Base-by-base conservation (phyloP, 495 filamentous ascomycete species). In the Penicillium chermesinum region DNA sequence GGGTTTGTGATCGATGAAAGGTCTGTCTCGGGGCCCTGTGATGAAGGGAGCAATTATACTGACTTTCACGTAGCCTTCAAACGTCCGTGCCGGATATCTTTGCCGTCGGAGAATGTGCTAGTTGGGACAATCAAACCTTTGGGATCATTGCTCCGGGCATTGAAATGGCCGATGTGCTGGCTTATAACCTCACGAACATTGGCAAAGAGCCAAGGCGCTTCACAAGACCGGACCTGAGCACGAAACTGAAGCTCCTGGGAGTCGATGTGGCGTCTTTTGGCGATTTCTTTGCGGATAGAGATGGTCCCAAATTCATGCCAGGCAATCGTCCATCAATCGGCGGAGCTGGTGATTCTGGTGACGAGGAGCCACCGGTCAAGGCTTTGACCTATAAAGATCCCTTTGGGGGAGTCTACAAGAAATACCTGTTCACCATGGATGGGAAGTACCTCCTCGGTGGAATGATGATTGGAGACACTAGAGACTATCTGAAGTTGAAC, bases 401-500 rank as follows among this genome's bases (percentile, higher is more conserved):
- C 0, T 96, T 97, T 62, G 78, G 82, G 49, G 84, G 89, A n/a
- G 81, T 96, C 1, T 97, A 97, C 66, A 96, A 97, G 67, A 97
- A 97, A 65, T 97, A 90, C 65, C 69, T 97, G 6, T 96, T 96
- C 55, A 95, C 91, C 2, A 65, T 85, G 61, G 91, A 97, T 61
- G 91, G 91, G 17, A 95, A 95, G 61, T 93, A 89, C 63, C 72
- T 97, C 2, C 80, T 97, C 6, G 91, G 91, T 14, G 91, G 91
- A 2, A 97, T 97, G 91, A 96, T 97, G 87, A 95, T 97, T 48
- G 91, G 91, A 30, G 91, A 97, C 65, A 95, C 90, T 0, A 85
- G 79, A 49, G 91, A 97, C 65, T 97, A 96, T 62, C 79, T 96
- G 66, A 95, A 95, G 59, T 71, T 97, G 34, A 91, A 95, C 6